These are phyloP conservation scores for Erysimum pusillum DNA, from an alignment of 441 rosid species.

Conservation along the genomic window DNA sequence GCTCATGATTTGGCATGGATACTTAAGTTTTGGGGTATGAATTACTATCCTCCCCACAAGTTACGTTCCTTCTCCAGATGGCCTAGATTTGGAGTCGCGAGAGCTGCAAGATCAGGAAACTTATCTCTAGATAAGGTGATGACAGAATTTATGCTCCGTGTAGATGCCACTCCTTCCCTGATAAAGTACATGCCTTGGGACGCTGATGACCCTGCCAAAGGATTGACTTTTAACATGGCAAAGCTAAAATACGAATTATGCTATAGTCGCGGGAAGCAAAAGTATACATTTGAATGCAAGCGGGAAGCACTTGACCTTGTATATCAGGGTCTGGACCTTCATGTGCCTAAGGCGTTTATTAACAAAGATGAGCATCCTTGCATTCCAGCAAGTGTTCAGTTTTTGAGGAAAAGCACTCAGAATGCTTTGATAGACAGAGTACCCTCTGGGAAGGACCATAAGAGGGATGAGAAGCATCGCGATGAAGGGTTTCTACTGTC, in stretches of 20 bases:
- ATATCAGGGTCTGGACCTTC: constrained; percentile 96
- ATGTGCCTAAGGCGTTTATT: constrained; percentile 76
- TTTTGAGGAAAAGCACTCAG: constrained; percentile 70
- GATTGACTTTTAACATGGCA: constrained; percentile 80
- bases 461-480: constrained; percentile 73
- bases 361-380: constrained; percentile 68
- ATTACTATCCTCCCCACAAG: constrained; percentile 95
- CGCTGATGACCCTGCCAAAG: constrained; percentile 96
- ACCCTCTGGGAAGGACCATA: constrained; percentile 67
- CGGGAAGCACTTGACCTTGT: constrained; percentile 97
- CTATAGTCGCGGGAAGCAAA: constrained; percentile 90
- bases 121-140: constrained; percentile 91
- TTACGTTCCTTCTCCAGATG: constrained; percentile 90
- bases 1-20: constrained; percentile 99
- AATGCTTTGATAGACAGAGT: constrained; percentile 68
- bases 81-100: constrained; percentile 95
- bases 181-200: constrained; percentile 84
- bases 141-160: constrained; percentile 95
- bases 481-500: constrained; percentile 96
- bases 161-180: constrained; percentile 80
- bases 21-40: constrained; percentile 81
- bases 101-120: constrained; percentile 87
- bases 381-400: constrained; percentile 58
- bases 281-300: constrained; percentile 86
- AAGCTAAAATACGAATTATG: constrained; percentile 89